Conservation (phyloP, 2,329 filamentous ascomycete genomes). For the Trichoderma sp. region DNA sequence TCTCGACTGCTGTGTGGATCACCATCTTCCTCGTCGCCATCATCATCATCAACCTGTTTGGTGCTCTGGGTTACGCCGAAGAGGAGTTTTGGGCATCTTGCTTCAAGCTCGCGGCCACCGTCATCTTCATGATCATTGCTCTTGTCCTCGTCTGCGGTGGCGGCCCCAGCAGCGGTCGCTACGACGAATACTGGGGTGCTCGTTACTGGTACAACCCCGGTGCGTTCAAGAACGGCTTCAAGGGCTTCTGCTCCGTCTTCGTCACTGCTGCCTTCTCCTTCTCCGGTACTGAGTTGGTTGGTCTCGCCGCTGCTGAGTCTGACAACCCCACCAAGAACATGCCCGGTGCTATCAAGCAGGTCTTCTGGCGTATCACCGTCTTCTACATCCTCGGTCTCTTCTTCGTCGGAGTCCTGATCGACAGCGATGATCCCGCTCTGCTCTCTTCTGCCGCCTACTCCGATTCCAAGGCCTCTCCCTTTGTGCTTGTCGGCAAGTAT, state of each 20-base stretch:
- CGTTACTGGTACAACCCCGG: slow-evolving; percentile 43
- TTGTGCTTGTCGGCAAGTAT: slow-evolving; percentile 48
- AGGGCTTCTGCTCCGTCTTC: slow-evolving; percentile 65
- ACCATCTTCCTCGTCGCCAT: slow-evolving; percentile 34
- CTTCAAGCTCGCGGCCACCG: slow-evolving; percentile 49
- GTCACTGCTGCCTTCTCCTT: slow-evolving; percentile 68
- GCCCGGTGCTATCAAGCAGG: slow-evolving; percentile 75
- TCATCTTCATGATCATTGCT: slow-evolving; percentile 53
- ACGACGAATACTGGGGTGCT: slow-evolving; percentile 42
- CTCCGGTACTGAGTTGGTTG: slow-evolving; percentile 64
- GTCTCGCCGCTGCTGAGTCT: slow-evolving; percentile 65
- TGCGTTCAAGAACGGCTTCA: slow-evolving; percentile 65
- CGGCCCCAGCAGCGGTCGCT: slow-evolving; percentile 45
- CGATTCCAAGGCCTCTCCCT: slow-evolving; percentile 44
- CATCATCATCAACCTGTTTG: slow-evolving; percentile 46
- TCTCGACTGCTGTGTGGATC: slow-evolving; percentile 35
- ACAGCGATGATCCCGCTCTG: slow-evolving; percentile 40
- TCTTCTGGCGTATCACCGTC: slow-evolving; percentile 48
- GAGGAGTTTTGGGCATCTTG: slow-evolving; percentile 38
- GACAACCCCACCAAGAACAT: slow-evolving; percentile 65
- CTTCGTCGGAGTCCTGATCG: slow-evolving; percentile 45
- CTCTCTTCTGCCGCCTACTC: slow-evolving; percentile 32
- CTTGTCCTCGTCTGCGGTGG: slow-evolving; percentile 56
- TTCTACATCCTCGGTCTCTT: slow-evolving; percentile 48
- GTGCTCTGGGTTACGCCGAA: slow-evolving; percentile 38